Percentiles rank a stretch among this genome's conserved stretches.
These are phyloP conservation scores for Stachybotrys chlorohalonatus DNA, from an alignment of 2,329 filamentous ascomycete species.

Conservation along the genomic window DNA sequence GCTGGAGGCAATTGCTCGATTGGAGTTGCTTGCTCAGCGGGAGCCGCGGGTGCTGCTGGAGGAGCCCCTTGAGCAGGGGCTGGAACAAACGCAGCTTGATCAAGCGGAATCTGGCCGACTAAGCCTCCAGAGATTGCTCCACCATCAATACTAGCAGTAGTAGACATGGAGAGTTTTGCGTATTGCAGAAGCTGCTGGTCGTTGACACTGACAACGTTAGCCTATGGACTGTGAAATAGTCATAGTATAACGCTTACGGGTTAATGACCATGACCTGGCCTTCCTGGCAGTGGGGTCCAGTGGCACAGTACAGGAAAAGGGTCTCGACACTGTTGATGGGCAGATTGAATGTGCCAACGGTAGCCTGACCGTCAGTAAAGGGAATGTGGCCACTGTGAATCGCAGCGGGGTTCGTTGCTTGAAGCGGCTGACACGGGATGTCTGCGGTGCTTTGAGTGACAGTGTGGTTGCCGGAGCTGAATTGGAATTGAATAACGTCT, in stretches of 20 bases:
- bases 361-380: constrained; percentile 22
- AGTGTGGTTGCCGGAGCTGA: constrained; percentile 33
- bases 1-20: neutral
- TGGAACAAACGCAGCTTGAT: constrained; percentile 11
- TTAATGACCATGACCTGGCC: constrained; percentile 45
- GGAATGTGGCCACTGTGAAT: constrained; percentile 33
- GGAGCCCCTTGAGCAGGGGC: constrained; percentile 6
- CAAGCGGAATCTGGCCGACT: constrained; percentile 10
- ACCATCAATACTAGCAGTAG: constrained; percentile 11
- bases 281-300: constrained; percentile 35
- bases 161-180: constrained; percentile 3
- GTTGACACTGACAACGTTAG: neutral
- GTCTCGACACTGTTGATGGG: constrained; percentile 31
- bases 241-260: constrained; percentile 18
- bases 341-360: constrained; percentile 37
- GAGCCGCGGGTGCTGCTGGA: neutral
- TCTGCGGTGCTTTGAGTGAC: constrained; percentile 29
- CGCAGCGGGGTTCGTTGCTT: constrained; percentile 18
- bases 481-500: constrained; percentile 33
- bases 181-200: constrained; percentile 2
- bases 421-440: constrained; percentile 27
- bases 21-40: no score
- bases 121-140: constrained; percentile 9
- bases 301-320: constrained; percentile 43
- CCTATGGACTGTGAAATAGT: no score